Evolutionary conservation across 1,284 basidiomycete genomes (phyloP), one percentile per base, ranked within the genome.

Genomic region (Cutaneotrichosporon daszewskae): DNA sequence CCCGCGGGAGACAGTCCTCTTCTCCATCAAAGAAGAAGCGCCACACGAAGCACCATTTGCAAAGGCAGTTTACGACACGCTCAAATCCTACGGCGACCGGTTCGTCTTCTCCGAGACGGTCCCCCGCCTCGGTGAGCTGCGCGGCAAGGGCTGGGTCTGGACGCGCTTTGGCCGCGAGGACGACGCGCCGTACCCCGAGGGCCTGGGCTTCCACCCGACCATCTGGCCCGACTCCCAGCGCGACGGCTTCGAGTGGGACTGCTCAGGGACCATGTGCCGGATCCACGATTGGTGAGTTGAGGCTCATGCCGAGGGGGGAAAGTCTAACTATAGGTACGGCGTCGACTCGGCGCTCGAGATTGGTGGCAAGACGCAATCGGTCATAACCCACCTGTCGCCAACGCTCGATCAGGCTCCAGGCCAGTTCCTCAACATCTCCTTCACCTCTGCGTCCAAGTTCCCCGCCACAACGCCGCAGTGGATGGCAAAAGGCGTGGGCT

Each of bases 11-110:
- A 84, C 84, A 0, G 63, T 92, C 29, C 76, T 92, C 27, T 79
- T 90, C 71, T 88, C 81, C 11, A 78, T 94, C 62, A 91, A 92
- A 66, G 84, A 91, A 64, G 89, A 92, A 64, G 82, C 57, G 5
- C 62, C 66, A 18, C 37, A 25, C 29, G 28, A 57, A 60, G 57
- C 45, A 2, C 12, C 53, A 10, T 90, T 90, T 68, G 84, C 85
- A 0, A 57, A 66, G 24, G 66, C 81, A 10, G 84, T 91, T 7
- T 79, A 77, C 40, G 69, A 78, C 28, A 82, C 82, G 44, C 81
- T 92, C 33, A 60, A 49, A n/a, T 42, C 48, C 3, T 58, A 53
- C 34, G 55, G 71, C 31, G 77, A 74, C 4, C 79, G 85, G 76
- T 91, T 87, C 85, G 89, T 79, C 61, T 68, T 91, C 25, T 78